Percentiles rank a stretch among this genome's conserved stretches.
phyloP scores from a whole-genome alignment of 108 stramenopile species.

The Aurantiochytrium sp. region DNA sequence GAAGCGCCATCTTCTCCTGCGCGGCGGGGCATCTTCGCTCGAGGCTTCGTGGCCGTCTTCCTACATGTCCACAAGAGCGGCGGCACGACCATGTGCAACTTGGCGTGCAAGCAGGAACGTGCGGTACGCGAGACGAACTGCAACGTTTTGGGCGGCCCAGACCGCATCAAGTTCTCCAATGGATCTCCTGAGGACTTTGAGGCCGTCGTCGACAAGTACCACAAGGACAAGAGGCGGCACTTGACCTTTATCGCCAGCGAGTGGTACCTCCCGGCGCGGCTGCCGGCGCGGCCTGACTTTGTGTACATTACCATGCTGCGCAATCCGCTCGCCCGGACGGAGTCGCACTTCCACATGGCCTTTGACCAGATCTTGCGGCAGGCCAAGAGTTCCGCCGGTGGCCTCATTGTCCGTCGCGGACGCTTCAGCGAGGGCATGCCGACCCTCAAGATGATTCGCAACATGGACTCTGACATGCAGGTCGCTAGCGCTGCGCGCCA shows the following conservation, averaged over 20 bases:
- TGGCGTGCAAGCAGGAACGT: neutral
- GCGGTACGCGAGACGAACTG: neutral
- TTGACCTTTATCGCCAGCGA: neutral
- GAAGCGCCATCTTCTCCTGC: too few relatives aligned
- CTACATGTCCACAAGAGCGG: neutral
- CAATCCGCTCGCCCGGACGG: neutral
- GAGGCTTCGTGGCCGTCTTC: neutral
- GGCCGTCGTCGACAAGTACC: neutral
- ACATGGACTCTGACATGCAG: too few relatives aligned
- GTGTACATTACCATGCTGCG: conserved; percentile 1
- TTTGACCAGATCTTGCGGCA: neutral
- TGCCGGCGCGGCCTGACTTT: neutral
- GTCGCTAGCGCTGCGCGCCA: neutral
- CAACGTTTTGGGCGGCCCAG: neutral
- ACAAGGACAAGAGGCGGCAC: neutral
- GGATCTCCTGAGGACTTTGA: neutral
- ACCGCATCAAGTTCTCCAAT: neutral
- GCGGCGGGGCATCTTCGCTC: too few relatives aligned
- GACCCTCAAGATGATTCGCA: too few relatives aligned
- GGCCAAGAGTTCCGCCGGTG: neutral
- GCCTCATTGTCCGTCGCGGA: neutral
- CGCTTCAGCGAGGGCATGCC: neutral
- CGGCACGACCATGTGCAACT: neutral
- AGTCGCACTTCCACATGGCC: conserved; percentile 19
- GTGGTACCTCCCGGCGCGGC: neutral